Conservation (phyloP, 345 rosid genomes). For the Toxicodendron radicans region DNA sequence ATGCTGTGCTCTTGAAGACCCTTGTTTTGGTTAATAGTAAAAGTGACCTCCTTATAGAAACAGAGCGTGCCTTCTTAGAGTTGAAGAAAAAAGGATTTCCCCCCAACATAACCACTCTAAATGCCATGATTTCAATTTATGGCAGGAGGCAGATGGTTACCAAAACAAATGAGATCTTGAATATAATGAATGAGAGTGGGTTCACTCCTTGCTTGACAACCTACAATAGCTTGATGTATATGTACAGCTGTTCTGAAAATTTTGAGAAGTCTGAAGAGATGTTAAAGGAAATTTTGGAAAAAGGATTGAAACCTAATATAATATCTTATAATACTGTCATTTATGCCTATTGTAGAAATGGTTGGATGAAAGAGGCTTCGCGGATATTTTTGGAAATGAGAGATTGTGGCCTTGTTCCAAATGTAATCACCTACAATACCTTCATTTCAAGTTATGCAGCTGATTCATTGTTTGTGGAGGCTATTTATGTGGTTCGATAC, state of each 20-base stretch:
- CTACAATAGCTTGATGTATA: slow-evolving; percentile 86
- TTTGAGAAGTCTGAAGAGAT: slow-evolving; percentile 73
- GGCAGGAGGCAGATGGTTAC: slow-evolving; percentile 83
- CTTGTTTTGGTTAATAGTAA: slow-evolving; percentile 87
- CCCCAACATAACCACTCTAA: slow-evolving; percentile 70
- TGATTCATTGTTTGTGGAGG: slow-evolving; percentile 85
- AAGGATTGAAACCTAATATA: slow-evolving; percentile 78
- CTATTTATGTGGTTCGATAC: slow-evolving; percentile 62
- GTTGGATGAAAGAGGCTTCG: slow-evolving; percentile 86
- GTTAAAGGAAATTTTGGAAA: slow-evolving; percentile 59
- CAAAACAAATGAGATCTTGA: slow-evolving; percentile 68
- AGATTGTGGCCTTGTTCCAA: slow-evolving; percentile 64
- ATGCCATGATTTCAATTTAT: slow-evolving; percentile 87
- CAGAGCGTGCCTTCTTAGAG: slow-evolving; percentile 81
- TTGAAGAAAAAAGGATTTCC: slow-evolving; percentile 67
- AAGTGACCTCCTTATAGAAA: slow-evolving; percentile 68
- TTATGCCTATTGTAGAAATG: slow-evolving; percentile 79
- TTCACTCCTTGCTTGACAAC: slow-evolving; percentile 75
- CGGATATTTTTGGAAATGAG: slow-evolving; percentile 72
- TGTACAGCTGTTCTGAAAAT: slow-evolving; percentile 74
- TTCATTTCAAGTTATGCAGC: slow-evolving; percentile 81
- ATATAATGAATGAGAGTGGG: slow-evolving; percentile 78
- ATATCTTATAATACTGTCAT: slow-evolving; percentile 94
- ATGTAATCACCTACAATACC: slow-evolving; percentile 84
- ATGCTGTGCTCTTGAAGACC: slow-evolving; percentile 75